Evolutionary conservation across 2,329 filamentous ascomycete species (phyloP).

Genomic region (Aspergillus fischeri): DNA sequence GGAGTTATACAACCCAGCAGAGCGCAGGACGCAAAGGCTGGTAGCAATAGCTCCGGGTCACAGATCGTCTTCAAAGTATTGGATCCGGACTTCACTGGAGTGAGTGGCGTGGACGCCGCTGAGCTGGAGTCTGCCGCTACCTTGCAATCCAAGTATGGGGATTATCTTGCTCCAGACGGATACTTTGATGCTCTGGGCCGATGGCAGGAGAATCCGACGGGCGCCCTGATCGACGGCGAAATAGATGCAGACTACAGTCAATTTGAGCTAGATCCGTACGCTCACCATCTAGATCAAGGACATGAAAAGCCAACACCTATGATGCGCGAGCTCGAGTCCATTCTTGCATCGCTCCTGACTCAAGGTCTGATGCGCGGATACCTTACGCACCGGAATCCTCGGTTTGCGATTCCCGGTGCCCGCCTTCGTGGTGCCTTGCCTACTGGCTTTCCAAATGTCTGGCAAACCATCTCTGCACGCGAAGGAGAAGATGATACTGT

Average conservation of each 20-base stretch:
- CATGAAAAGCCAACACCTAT: constrained; percentile 41
- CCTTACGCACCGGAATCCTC: constrained; percentile 68
- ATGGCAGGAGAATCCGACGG: constrained; percentile 21
- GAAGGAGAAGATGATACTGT: constrained; percentile 60
- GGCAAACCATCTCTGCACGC: constrained; percentile 62
- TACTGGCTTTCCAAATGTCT: constrained; percentile 65
- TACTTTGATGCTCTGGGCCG: constrained; percentile 33
- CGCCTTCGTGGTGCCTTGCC: constrained; percentile 37
- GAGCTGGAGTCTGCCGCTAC: constrained; percentile 8
- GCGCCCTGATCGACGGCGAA: constrained; percentile 25
- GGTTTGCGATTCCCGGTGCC: constrained; percentile 78
- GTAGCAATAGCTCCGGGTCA: constrained; percentile 18
- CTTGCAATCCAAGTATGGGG: constrained; percentile 27
- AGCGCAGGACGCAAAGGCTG: constrained; percentile 7
- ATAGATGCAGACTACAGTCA: constrained; percentile 33
- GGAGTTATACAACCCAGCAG: neutral
- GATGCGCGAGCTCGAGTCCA: constrained; percentile 65
- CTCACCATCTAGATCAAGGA: constrained; percentile 29
- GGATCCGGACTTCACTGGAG: constrained; percentile 31
- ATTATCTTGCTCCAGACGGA: constrained; percentile 32
- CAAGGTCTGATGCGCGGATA: constrained; percentile 82
- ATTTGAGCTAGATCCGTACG: constrained; percentile 56
- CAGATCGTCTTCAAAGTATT: constrained; percentile 27
- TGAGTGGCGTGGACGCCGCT: constrained; percentile 11
- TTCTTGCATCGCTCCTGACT: constrained; percentile 70